Conservation (phyloP, 257 asterid genomes). For the Linderniella brevidens region DNA sequence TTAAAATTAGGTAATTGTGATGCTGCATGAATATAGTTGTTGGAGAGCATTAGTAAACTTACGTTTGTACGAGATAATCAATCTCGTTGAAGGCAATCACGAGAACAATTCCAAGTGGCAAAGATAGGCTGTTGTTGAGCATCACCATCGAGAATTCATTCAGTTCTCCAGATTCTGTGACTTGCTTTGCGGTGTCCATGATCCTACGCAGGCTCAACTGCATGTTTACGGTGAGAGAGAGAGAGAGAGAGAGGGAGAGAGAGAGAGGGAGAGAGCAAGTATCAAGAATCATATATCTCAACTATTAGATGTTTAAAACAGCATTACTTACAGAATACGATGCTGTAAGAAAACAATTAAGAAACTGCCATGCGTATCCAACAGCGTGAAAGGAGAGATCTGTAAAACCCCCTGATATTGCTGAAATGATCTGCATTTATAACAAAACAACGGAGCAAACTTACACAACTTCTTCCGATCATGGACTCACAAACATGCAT, state of each 20-base stretch:
- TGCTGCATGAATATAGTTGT: too few relatives aligned
- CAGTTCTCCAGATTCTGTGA: slow-evolving; percentile 71
- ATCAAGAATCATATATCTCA: not conserved
- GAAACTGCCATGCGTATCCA: slow-evolving; percentile 92
- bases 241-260: too few relatives aligned
- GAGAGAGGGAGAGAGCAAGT: too few relatives aligned
- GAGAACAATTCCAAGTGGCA: slow-evolving; percentile 73
- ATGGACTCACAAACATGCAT: too few relatives aligned
- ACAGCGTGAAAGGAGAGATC: slow-evolving; percentile 71
- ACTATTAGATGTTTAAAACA: not conserved
- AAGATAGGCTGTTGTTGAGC: slow-evolving; percentile 74
- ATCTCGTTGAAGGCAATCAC: slow-evolving; percentile 55
- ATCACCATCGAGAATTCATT: slow-evolving; percentile 91
- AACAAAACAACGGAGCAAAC: not conserved
- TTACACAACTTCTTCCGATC: too few relatives aligned
- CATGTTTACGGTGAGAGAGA: slow-evolving; percentile 3
- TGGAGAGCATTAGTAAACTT: slow-evolving; percentile 13
- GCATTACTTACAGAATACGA: slow-evolving; percentile 72
- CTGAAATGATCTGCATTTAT: slow-evolving; percentile 89
- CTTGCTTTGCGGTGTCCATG: slow-evolving; percentile 92
- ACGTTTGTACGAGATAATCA: slow-evolving; percentile 74
- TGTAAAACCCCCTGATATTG: slow-evolving; percentile 91
- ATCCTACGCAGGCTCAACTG: slow-evolving; percentile 83
- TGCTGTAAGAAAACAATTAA: slow-evolving; percentile 88
- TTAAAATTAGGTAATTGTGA: too few relatives aligned